Evolutionary conservation across 1,139 yeast species (phyloP), one percentile per base, ranked within the genome.

Genomic region (Pichia sp.): DNA sequence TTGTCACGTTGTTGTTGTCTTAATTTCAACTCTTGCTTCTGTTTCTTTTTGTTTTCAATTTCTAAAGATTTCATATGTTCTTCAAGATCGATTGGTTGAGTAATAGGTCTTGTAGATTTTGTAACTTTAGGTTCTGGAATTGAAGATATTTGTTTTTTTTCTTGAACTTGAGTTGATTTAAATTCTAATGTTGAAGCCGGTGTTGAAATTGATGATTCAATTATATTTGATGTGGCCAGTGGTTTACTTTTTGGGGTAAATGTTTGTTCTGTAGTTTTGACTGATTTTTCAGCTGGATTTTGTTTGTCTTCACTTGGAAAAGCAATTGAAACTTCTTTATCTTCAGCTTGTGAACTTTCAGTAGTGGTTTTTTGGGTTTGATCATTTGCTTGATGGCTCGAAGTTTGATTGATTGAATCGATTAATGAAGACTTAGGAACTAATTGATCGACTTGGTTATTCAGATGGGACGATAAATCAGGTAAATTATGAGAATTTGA

Each of bases 61-160:
- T 46, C 45, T 24, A 47, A 27, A 2, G 26, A 32, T 32, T 44
- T 44, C 30, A 46, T 49, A 24, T 47, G 50, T 20, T 42, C 47
- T 29, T 45, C 46, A 8, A 45, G 13, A 13, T 35, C 38, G 22
- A 20, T 20, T 32, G 36, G 18, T 9, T 20, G 25, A 20, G 43
- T 44, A 9, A 41, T 35, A 8, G 49, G 39, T 16, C 38, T 30
- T 4, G 13, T 3, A 18, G 22, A 4, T 16, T 7, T 15, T 16
- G 1, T 20, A n/a, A 4, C 5, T 26, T 22, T 18, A n/a, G 12
- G 0, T 3, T 25, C 12, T n/a, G 27, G 11, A 8, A 16, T 16
- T 24, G 30, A 18, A 11, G 13, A n/a, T n/a, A n/a, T 9, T 11
- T 11, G 12, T 12, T 38, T 25, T 24, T 45, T 39, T 20, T 43